phyloP scores from a whole-genome alignment of 23 red algal genomes.

The Gracilaria vermiculophylla region DNA sequence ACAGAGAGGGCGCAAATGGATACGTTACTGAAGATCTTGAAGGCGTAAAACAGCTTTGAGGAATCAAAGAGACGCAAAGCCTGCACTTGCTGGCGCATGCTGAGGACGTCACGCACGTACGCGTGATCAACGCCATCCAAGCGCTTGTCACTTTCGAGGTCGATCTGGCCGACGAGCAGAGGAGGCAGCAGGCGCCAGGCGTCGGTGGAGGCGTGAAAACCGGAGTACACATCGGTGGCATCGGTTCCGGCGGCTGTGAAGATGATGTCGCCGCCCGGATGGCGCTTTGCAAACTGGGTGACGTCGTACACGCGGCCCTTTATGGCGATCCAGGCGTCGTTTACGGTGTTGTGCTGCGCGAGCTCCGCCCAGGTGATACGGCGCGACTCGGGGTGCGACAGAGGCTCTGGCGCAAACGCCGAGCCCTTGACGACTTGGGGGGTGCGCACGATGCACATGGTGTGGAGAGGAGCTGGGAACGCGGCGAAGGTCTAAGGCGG shows the following conservation, averaged over 20 bases:
- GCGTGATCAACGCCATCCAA: conserved; percentile 3
- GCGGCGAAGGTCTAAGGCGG: too few species aligned
- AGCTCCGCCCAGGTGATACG: conserved; percentile 59
- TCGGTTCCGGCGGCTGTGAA: conserved; percentile 71
- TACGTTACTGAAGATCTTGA: conserved; percentile 50
- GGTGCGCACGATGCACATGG: background rate
- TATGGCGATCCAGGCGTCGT: conserved; percentile 76
- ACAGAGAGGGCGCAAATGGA: conserved; percentile 45
- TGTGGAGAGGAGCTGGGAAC: background rate
- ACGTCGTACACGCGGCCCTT: conserved; percentile 77
- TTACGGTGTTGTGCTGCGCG: conserved; percentile 36
- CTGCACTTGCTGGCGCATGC: conserved; percentile 57
- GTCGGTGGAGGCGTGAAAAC: conserved; percentile 61
- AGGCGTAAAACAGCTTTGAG: conserved; percentile 65
- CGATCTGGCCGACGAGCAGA: conserved; percentile 54
- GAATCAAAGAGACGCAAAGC: conserved; percentile 64
- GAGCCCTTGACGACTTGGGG: conserved; percentile 32
- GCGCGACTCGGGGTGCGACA: background rate
- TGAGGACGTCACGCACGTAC: conserved; percentile 52
- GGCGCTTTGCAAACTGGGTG: conserved; percentile 63
- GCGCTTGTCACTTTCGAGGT: background rate
- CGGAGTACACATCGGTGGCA: conserved; percentile 84
- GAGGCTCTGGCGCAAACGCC: conserved; percentile 11
- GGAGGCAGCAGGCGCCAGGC: conserved; percentile 59
- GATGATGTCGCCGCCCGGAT: conserved; percentile 88